Conservation (phyloP, 345 rosid genomes). For the Raphanus sativus region DNA sequence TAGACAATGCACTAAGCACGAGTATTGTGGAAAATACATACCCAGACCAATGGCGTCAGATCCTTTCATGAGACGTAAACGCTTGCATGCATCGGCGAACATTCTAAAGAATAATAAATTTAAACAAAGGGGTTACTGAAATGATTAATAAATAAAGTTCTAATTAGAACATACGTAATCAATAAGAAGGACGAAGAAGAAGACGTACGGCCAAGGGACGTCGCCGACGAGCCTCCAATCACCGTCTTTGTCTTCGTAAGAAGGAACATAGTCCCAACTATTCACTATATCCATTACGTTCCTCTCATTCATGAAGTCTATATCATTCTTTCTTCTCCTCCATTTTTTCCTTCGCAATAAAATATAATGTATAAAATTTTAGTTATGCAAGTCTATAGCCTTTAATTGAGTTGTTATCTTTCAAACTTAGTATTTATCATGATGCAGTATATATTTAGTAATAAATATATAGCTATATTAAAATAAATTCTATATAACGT, state of each 20-base stretch:
- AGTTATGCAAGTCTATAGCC: not conserved
- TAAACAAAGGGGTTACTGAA: not conserved
- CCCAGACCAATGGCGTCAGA: slow-evolving; percentile 79
- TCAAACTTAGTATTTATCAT: not conserved
- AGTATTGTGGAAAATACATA: slow-evolving; percentile 29
- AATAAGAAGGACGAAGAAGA: not conserved
- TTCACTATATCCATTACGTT: slow-evolving; percentile 63
- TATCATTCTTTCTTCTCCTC: slow-evolving; percentile 83
- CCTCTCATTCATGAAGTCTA: slow-evolving; percentile 72
- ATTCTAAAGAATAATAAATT: slow-evolving; percentile 44
- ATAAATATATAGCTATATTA: not conserved
- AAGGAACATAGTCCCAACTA: slow-evolving; percentile 77
- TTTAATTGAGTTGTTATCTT: not conserved
- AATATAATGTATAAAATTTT: not conserved
- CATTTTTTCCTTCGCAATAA: slow-evolving; percentile 49
- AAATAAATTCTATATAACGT: no score
- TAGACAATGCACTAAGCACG: not conserved
- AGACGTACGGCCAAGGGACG: slow-evolving; percentile 86
- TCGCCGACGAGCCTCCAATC: slow-evolving; percentile 98
- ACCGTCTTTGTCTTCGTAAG: slow-evolving; percentile 93
- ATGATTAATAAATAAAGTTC: not conserved
- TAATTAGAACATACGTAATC: not conserved
- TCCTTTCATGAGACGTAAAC: slow-evolving; percentile 87
- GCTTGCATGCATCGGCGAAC: slow-evolving; percentile 90
- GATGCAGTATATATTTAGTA: not conserved